Base-by-base conservation (phyloP, 2,329 filamentous ascomycete genomes). In the Diaporthe citrichinensis region DNA sequence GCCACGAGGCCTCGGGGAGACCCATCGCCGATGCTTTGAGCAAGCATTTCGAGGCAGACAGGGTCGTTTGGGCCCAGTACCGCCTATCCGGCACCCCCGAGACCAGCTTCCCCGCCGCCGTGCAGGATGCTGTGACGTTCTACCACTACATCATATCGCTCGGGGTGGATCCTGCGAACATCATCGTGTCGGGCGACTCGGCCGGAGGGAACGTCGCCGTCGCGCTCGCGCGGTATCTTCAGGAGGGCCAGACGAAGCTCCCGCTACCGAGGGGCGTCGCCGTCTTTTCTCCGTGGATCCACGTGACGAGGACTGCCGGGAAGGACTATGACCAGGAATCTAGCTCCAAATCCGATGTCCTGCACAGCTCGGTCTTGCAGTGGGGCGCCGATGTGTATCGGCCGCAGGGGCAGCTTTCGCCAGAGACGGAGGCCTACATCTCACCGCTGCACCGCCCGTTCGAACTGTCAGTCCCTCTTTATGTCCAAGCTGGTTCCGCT, bases 401-500 rank as follows among this genome's bases (percentile, higher is more conserved):
- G 1, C 80, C 78, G 4, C 61, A 39, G 7, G 74, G 68, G 12
- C 28, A 74, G 12, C 15, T 77, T 15, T 58, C 73, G 25, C 25
- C 57, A 2, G 77, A 79, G 7, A 65, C 39, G 17, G 55, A 59
- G n/a, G 53, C 78, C 2, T 80, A 73, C 41, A 75, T 80, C 12
- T 79, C 79, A 12, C 80, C 80, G 2, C 49, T 80, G 28, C 61
- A 79, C 34, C 78, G 79, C 58, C 79, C 79, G 2, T 81, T 79
- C 59, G 73, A 49, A 41, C 53, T 76, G 2, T 62, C 69, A n/a
- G 77, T 76, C 6, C 79, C 80, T 4, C 55, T 81, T 2, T 80
- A 78, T 28, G 74, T 81, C 4, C 44, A 78, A 12, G 67, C 78
- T 5, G 80, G 80, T 14, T 41, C 34, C 1, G 61, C 61, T 5